These are phyloP conservation scores for Theobroma grandiflorum DNA, from an alignment of 441 rosid genomes.

Conservation along the genomic window DNA sequence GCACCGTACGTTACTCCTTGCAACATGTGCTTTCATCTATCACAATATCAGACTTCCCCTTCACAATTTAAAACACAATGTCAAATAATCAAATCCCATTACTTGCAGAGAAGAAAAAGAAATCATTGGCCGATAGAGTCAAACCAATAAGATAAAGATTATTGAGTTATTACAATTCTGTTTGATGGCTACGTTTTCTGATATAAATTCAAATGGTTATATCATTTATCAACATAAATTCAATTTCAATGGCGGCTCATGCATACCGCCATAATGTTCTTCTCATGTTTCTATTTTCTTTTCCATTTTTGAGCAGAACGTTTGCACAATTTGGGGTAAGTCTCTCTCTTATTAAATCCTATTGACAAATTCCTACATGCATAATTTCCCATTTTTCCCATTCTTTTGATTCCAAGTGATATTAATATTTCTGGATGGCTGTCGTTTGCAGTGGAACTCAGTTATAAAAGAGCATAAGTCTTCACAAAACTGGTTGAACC, in stretches of 20 bases:
- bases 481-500: conserved; percentile 47
- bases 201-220: background rate
- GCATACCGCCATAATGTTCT: background rate
- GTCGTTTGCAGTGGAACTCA: conserved; percentile 16
- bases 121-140: background rate
- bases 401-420: background rate
- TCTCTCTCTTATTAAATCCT: background rate
- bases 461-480: background rate
- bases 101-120: background rate
- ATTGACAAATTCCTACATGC: background rate
- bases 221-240: background rate
- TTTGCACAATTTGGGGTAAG: conserved; percentile 1
- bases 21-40: background rate
- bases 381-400: too few relatives aligned
- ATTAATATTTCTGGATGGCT: background rate
- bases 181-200: background rate
- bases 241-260: conserved; percentile 13
- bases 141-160: background rate
- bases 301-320: background rate
- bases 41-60: background rate
- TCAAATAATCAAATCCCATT: background rate
- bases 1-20: background rate
- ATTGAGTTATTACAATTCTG: background rate
- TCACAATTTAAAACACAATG: background rate
- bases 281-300: background rate